These are phyloP conservation scores for Geosmithia morbida DNA, from an alignment of 2,329 filamentous ascomycete genomes.

Conservation along the genomic window DNA sequence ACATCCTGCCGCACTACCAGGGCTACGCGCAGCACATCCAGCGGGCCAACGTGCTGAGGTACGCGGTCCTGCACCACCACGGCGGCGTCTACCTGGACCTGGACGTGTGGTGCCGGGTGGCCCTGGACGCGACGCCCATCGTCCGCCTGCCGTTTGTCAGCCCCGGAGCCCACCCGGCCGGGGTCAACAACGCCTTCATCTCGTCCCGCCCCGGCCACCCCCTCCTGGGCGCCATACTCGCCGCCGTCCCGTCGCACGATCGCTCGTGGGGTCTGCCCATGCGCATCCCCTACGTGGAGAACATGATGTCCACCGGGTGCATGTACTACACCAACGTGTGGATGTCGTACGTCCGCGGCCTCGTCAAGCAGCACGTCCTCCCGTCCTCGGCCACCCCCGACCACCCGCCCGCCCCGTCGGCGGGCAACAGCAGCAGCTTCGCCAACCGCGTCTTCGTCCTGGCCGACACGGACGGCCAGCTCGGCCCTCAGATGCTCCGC, in stretches of 20 bases:
- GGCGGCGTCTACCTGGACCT: not conserved
- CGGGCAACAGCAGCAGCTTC: no score
- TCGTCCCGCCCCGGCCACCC: not conserved
- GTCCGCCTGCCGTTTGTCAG: not conserved
- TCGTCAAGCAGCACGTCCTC: not conserved
- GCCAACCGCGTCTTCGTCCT: not conserved
- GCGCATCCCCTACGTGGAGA: not conserved
- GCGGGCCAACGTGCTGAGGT: not conserved
- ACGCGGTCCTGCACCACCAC: not conserved
- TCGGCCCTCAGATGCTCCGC: not conserved
- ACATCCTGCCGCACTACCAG: not conserved
- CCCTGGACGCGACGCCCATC: not conserved
- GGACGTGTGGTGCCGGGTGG: not conserved
- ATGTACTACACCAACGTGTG: not conserved
- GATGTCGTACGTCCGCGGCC: not conserved
- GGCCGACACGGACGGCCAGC: not conserved
- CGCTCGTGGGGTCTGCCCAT: not conserved
- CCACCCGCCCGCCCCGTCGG: no score
- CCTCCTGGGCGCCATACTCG: not conserved
- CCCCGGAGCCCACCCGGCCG: not conserved
- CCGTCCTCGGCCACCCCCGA: not conserved
- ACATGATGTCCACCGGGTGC: not conserved
- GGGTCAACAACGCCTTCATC: not conserved
- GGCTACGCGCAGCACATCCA: not conserved
- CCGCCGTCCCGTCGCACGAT: not conserved